A percentile compares a stretch with the other conserved stretches of the same genome.
These are phyloP conservation scores for Drosera capensis DNA, from an alignment of 148 eudicot species.

Conservation along the genomic window DNA sequence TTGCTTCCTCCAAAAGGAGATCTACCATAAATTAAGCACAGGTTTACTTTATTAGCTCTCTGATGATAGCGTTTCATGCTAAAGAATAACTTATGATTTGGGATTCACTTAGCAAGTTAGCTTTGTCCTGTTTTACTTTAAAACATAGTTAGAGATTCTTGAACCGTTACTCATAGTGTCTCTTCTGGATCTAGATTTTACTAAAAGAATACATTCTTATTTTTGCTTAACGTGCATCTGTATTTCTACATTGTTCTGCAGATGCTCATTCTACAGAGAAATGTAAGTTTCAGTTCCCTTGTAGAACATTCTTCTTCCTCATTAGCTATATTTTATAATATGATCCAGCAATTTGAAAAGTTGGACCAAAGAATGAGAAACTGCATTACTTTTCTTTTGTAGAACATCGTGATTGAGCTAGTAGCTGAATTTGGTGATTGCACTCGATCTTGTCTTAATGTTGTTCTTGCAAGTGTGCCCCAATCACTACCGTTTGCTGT, in stretches of 20 bases:
- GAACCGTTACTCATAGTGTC: no score
- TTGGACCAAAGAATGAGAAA: neutral
- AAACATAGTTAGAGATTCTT: no score
- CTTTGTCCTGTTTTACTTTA: no score
- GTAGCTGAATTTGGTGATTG: slow-evolving; percentile 27
- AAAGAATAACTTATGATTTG: no score
- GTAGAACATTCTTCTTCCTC: no score
- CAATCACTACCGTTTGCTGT: slow-evolving; percentile 14
- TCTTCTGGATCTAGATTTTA: no score
- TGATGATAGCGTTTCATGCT: neutral
- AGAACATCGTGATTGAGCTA: slow-evolving; percentile 69
- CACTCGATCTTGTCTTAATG: slow-evolving; percentile 23
- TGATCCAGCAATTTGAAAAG: no score
- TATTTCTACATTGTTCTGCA: slow-evolving; percentile 23
- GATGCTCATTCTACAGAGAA: slow-evolving; percentile 46
- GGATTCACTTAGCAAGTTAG: no score
- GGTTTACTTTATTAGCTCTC: neutral
- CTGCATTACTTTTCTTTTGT: slow-evolving; percentile 1
- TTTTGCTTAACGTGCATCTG: neutral
- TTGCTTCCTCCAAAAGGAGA: slow-evolving; percentile 45
- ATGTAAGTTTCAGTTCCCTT: slow-evolving; percentile 51
- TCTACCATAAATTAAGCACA: neutral
- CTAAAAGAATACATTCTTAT: no score
- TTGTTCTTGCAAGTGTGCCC: slow-evolving; percentile 25
- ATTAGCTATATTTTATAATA: no score